These are phyloP conservation scores for Penicillium rolfsii DNA, from an alignment of 2,329 filamentous ascomycete species.

Conservation along the genomic window DNA sequence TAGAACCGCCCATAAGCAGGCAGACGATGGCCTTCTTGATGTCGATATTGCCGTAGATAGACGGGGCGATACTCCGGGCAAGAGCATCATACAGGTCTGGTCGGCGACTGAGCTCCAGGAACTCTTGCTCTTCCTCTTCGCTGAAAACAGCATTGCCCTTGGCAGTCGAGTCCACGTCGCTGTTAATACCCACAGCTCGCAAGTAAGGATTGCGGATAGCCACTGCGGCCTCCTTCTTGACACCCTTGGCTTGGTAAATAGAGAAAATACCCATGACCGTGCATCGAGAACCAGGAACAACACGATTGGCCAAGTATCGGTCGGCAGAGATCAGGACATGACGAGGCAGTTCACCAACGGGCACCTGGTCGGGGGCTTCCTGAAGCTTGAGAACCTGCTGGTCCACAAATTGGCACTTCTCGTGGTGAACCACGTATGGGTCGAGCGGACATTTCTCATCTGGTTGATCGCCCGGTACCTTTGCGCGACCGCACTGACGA, in stretches of 20 bases:
- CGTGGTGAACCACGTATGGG: constrained; percentile 93
- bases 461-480: constrained; percentile 64
- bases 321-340: constrained; percentile 98
- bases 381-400: constrained; percentile 98
- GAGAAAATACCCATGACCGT: constrained; percentile 97
- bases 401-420: constrained; percentile 92
- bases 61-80: constrained; percentile 90
- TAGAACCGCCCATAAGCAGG: constrained; percentile 88
- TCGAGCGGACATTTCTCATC: constrained; percentile 83
- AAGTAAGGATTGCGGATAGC: constrained; percentile 96
- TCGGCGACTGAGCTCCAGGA: constrained; percentile 83
- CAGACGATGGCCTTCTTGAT: constrained; percentile 98
- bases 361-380: constrained; percentile 95
- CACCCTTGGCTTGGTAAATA: constrained; percentile 92
- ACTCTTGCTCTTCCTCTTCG: constrained; percentile 97
- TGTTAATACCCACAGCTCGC: constrained; percentile 87
- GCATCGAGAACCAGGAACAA: constrained; percentile 92
- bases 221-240: constrained; percentile 81
- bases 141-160: constrained; percentile 84
- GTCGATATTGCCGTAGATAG: constrained; percentile 92
- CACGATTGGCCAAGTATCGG: constrained; percentile 89
- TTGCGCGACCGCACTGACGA: constrained; percentile 70
- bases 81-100: constrained; percentile 93
- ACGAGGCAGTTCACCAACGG: constrained; percentile 90
- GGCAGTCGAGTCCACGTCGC: constrained; percentile 83